A percentile compares a stretch with the other conserved stretches of the same genome.
phyloP scores from a whole-genome alignment of 2,329 filamentous ascomycete genomes.

The Diaporthe sp. region DNA sequence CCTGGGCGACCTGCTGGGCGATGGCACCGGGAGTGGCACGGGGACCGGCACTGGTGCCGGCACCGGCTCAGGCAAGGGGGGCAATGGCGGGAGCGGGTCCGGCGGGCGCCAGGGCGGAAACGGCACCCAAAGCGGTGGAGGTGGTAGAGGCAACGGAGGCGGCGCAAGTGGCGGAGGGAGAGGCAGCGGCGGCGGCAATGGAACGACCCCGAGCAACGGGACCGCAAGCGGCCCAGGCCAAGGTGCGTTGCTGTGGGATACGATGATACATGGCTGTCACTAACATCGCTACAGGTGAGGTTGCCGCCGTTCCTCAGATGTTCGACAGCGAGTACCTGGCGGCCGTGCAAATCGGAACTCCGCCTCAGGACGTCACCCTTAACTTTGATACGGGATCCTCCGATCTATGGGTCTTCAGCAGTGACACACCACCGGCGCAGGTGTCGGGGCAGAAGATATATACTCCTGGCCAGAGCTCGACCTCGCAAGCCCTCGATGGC shows the following conservation, averaged over 20 bases:
- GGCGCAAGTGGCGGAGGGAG: neutral
- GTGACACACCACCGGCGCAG: constrained; percentile 60
- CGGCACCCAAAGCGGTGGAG: neutral
- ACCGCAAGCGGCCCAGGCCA: constrained; percentile 34
- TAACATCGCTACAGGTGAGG: constrained; percentile 50
- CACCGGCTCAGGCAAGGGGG: constrained; percentile 29
- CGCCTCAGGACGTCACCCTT: constrained; percentile 67
- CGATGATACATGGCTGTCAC: constrained; percentile 4
- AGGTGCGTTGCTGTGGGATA: constrained; percentile 30
- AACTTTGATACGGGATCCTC: constrained; percentile 78
- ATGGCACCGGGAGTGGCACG: neutral
- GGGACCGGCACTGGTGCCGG: constrained; percentile 8
- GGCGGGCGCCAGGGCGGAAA: constrained; percentile 4
- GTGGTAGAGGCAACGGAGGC: neutral
- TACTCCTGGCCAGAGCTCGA: constrained; percentile 57
- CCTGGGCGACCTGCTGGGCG: constrained; percentile 37
- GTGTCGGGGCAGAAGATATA: constrained; percentile 68
- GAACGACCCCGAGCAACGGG: constrained; percentile 23
- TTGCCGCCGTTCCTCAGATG: constrained; percentile 57
- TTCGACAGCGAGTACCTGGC: constrained; percentile 65
- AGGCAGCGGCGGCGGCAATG: constrained; percentile 21
- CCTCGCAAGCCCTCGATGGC: constrained; percentile 51
- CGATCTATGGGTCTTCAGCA: constrained; percentile 78
- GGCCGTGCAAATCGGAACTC: constrained; percentile 70
- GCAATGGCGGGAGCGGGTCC: neutral